phyloP scores from a whole-genome alignment of 345 rosid species.

The Pugionium dolabratum region DNA sequence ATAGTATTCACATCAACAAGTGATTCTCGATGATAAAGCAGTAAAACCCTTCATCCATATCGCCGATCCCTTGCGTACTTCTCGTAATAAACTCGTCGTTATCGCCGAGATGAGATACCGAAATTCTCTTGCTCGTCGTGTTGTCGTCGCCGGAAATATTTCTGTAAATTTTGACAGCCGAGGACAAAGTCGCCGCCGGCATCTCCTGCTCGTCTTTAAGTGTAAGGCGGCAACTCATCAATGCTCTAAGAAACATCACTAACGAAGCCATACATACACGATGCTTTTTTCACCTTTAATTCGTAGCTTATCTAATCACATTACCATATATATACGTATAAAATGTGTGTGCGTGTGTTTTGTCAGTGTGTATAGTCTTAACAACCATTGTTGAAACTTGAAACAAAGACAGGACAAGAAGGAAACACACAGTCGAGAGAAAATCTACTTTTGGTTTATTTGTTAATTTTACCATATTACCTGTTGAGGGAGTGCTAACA shows the following conservation, averaged over 20 bases:
- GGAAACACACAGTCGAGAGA: constrained; percentile 1
- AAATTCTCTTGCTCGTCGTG: not conserved
- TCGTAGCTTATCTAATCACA: constrained; percentile 1
- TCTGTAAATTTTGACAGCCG: constrained; percentile 2
- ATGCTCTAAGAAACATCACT: constrained; percentile 39
- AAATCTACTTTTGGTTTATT: constrained; percentile 13
- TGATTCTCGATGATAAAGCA: constrained; percentile 28
- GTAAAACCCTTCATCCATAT: constrained; percentile 24
- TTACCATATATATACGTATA: not conserved
- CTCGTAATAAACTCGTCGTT: constrained; percentile 1
- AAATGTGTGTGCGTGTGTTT: constrained; percentile 12
- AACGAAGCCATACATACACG: constrained; percentile 35
- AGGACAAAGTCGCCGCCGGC: not conserved
- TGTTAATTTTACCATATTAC: not conserved
- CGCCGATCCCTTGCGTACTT: constrained; percentile 10
- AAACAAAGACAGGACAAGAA: constrained; percentile 11
- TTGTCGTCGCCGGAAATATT: constrained; percentile 1
- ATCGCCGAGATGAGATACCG: constrained; percentile 3
- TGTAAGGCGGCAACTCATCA: constrained; percentile 41
- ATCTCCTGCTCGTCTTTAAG: constrained; percentile 27
- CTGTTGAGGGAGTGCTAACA: not conserved
- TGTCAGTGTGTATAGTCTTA: constrained; percentile 35
- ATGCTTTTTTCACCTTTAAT: constrained; percentile 8
- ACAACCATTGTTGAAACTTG: constrained; percentile 31
- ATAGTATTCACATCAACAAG: constrained; percentile 21